A percentile compares a stretch with the other conserved stretches of the same genome.
Conservation (phyloP, 768 basidiomycete genomes). For the Serendipita vermifera region DNA sequence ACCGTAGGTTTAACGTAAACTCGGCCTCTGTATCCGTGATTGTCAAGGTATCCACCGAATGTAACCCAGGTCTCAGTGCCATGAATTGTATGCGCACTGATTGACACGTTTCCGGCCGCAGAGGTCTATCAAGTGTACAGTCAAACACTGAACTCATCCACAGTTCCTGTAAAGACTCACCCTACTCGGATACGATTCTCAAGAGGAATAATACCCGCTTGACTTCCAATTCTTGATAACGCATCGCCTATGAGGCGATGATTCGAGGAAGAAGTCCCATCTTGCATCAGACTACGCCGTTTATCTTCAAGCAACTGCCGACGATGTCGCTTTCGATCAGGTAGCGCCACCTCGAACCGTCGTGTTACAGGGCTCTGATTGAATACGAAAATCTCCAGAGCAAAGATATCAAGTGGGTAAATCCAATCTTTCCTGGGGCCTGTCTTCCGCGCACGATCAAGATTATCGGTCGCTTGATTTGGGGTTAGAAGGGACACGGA, state of each 20-base stretch:
- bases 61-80: conserved; percentile 66
- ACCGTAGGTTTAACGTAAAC: conserved; percentile 63
- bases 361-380: conserved; percentile 67
- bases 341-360: conserved; percentile 62
- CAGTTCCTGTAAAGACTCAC: conserved; percentile 29
- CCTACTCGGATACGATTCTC: conserved; percentile 71
- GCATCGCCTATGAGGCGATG: conserved; percentile 16
- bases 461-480: not conserved
- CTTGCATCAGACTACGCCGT: not conserved
- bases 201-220: conserved; percentile 55
- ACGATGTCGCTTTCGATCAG: conserved; percentile 36
- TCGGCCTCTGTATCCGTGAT: conserved; percentile 66
- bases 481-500: conserved; percentile 43
- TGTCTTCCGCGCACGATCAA: conserved; percentile 14
- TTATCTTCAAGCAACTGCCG: conserved; percentile 18
- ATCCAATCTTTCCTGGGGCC: conserved; percentile 34
- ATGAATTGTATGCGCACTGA: conserved; percentile 78
- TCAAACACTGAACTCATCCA: not conserved
- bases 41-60: conserved; percentile 56
- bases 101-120: conserved; percentile 71
- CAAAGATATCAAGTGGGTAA: conserved; percentile 62
- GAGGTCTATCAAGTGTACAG: conserved; percentile 36
- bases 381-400: conserved; percentile 76
- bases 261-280: conserved; percentile 20
- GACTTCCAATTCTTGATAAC: conserved; percentile 18